Conservation (phyloP, 495 filamentous ascomycete genomes). For the Glarea lozoyensis region DNA sequence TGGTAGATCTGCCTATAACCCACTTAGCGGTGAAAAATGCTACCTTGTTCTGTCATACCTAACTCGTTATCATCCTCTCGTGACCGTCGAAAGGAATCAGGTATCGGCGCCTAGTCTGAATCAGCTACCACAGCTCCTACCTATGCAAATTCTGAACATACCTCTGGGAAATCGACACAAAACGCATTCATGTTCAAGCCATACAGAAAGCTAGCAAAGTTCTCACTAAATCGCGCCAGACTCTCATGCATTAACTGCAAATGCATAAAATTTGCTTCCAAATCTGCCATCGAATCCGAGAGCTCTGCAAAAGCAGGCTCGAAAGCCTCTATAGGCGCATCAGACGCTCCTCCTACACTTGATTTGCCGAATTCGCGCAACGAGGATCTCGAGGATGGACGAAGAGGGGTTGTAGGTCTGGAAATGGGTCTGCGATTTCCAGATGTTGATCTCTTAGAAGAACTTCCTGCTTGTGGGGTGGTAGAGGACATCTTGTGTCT, state of each 20-base stretch:
- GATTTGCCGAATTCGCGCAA: constrained; percentile 55
- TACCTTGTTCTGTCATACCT: constrained; percentile 6
- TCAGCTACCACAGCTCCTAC: constrained; percentile 6
- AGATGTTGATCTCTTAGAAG: constrained; percentile 16
- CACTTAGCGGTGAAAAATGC: constrained; percentile 1
- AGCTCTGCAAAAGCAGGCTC: constrained; percentile 90
- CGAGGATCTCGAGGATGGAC: constrained; percentile 82
- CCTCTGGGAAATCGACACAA: constrained; percentile 96
- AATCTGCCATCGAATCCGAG: constrained; percentile 86
- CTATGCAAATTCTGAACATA: constrained; percentile 21
- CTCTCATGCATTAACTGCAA: constrained; percentile 97
- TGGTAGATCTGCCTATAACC: constrained; percentile 15
- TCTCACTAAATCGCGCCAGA: constrained; percentile 87
- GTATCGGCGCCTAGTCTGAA: constrained; percentile 18
- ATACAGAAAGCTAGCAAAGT: constrained; percentile 90
- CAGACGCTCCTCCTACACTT: constrained; percentile 47
- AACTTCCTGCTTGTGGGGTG: constrained; percentile 16
- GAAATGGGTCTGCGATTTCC: constrained; percentile 32
- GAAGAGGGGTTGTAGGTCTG: constrained; percentile 86
- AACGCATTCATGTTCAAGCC: constrained; percentile 98
- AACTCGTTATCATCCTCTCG: constrained; percentile 15
- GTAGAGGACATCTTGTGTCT: constrained; percentile 17
- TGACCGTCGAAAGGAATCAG: constrained; percentile 21
- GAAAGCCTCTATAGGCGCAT: constrained; percentile 71
- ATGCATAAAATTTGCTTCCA: constrained; percentile 96